A percentile compares a stretch with the other conserved stretches of the same genome.
phyloP scores from a whole-genome alignment of 1,284 basidiomycete species.

The Irpex lacteus region DNA sequence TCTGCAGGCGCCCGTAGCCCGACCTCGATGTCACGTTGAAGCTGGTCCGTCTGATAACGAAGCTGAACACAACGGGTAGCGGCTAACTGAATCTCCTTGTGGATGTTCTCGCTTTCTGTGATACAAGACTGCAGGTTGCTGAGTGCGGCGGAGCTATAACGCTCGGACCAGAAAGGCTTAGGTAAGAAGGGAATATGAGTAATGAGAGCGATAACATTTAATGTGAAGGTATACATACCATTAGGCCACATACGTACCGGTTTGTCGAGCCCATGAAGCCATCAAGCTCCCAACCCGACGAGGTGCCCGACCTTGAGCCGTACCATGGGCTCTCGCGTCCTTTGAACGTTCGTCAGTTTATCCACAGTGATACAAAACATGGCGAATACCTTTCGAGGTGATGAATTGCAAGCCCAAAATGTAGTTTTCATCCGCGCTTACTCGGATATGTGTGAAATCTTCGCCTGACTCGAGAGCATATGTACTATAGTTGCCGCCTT shows the following conservation, averaged over 20 bases:
- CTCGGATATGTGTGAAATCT: conserved; percentile 5
- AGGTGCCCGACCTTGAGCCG: not conserved
- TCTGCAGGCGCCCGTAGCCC: not conserved
- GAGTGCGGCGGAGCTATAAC: not conserved
- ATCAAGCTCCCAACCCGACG: conserved; percentile 4
- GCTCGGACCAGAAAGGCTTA: conserved; percentile 10
- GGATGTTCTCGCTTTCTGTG: conserved; percentile 1
- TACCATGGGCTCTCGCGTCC: conserved; percentile 6
- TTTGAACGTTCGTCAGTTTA: not conserved
- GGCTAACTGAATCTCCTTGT: conserved; percentile 1
- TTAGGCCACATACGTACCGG: conserved; percentile 3
- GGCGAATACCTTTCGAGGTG: conserved; percentile 5
- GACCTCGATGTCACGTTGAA: not conserved
- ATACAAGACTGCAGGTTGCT: conserved; percentile 2
- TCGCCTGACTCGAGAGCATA: not conserved
- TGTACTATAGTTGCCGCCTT: not conserved
- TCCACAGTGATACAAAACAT: no score
- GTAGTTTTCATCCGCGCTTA: not conserved
- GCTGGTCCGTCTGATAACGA: not conserved
- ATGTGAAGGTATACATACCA: not conserved
- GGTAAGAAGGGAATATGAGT: no score
- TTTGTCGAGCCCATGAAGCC: conserved; percentile 6
- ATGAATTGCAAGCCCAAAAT: conserved; percentile 4
- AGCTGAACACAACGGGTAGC: not conserved
- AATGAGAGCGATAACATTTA: not conserved